Base-by-base conservation (phyloP, 768 basidiomycete genomes). In the Suillus luteus region DNA sequence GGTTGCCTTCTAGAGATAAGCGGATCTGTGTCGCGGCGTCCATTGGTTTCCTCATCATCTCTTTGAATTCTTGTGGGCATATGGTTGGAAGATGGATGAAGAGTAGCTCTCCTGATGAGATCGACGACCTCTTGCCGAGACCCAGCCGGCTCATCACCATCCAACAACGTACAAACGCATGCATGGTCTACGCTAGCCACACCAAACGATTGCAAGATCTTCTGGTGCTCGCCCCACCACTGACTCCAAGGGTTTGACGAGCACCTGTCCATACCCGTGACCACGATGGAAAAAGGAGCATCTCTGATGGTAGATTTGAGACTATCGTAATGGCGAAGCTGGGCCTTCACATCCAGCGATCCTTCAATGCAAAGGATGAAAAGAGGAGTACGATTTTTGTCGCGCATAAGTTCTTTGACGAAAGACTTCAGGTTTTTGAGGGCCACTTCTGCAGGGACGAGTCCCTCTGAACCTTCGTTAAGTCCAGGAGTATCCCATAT, bases 401-500 rank as follows among this genome's bases (percentile, higher is more conserved):
- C 62, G 38, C 33, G 72, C 10, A 74, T 61, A 35, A 80, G 70
- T 4, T 57, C 63, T 31, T 70, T 69, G 17, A 52, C 17, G 17
- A 52, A 52, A 31, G 51, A 52, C 51, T 31, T 52, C 55, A 82
- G 67, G 55, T 76, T 64, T 15, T 59, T 61, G 43, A 76, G 65
- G 31, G 69, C 77, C 37, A 65, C 65, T 55, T 69, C 66, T 1
- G 72, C 64, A 24, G 72, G 66, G 12, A 71, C 71, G 1, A 57
- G 66, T 22, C 68, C 75, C 5, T 68, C 27, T 10, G 62, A 57
- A 2, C 67, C 69, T 38, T 72, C 71, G 31, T 70, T 66, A 22
- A 78, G 63, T 24, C 72, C 72, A 31, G 72, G 72, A 0, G 73
- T 70, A 49, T 73, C 72, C 60, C 75, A 72, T 55, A 73, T 72